Percentiles rank a stretch among this genome's conserved stretches.
Conservation (phyloP, 768 basidiomycete species). For the Pleurotus tuoliensis region DNA sequence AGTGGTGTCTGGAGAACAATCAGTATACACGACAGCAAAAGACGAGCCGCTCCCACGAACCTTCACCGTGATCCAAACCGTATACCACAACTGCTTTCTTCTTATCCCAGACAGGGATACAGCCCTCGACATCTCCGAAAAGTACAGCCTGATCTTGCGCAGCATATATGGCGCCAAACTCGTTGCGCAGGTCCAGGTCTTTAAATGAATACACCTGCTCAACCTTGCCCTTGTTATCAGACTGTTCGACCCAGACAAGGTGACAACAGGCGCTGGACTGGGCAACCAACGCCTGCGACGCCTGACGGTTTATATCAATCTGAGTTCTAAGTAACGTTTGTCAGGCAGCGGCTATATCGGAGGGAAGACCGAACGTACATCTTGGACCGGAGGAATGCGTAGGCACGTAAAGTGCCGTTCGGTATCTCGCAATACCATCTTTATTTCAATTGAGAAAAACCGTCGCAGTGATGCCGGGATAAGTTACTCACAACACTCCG, state of each 20-base stretch:
- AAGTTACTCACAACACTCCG: conserved; percentile 53
- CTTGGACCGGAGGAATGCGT: conserved; percentile 50
- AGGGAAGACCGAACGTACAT: not conserved
- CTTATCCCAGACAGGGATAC: conserved; percentile 61
- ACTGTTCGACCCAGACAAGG: conserved; percentile 46
- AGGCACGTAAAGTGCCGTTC: conserved; percentile 60
- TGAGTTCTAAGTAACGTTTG: not conserved
- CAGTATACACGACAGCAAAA: not conserved
- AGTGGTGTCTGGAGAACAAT: conserved; percentile 27
- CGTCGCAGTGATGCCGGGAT: not conserved
- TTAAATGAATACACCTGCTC: conserved; percentile 48
- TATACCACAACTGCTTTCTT: conserved; percentile 49
- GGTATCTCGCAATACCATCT: conserved; percentile 71
- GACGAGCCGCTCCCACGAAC: conserved; percentile 30
- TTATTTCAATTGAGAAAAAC: conserved; percentile 6
- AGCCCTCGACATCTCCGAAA: conserved; percentile 52
- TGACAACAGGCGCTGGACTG: conserved; percentile 46
- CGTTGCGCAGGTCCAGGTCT: conserved; percentile 31
- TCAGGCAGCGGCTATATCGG: not conserved
- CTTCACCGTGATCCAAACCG: conserved; percentile 58
- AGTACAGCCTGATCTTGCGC: conserved; percentile 49
- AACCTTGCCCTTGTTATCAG: conserved; percentile 47
- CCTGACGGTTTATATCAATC: conserved; percentile 47
- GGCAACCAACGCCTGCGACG: conserved; percentile 50
- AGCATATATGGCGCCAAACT: conserved; percentile 52